Conservation (phyloP, 495 filamentous ascomycete species). For the Penicillium dipodomyicola region DNA sequence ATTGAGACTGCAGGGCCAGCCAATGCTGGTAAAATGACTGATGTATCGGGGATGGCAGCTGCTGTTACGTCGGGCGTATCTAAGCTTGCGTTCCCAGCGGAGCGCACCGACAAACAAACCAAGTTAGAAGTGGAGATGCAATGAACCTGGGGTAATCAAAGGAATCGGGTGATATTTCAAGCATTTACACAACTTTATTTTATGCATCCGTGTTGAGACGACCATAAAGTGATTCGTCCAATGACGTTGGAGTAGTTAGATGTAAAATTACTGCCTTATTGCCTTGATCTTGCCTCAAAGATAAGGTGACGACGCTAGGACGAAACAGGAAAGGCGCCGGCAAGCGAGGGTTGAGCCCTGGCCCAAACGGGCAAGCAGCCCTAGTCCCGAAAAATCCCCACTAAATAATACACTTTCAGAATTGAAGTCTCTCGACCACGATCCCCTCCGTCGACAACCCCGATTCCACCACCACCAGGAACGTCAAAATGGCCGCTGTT, state of each 20-base stretch:
- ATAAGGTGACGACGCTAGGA: conserved; percentile 13
- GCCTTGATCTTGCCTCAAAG: conserved; percentile 9
- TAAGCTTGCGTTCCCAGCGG: conserved; percentile 36
- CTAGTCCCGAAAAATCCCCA: conserved; percentile 47
- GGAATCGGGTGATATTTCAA: not conserved
- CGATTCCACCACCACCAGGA: conserved; percentile 35
- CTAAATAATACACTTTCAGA: conserved; percentile 40
- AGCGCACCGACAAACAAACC: conserved; percentile 25
- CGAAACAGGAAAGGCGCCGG: conserved; percentile 25
- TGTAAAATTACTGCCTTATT: conserved; percentile 14
- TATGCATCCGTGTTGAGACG: conserved; percentile 5
- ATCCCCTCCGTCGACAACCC: conserved; percentile 42
- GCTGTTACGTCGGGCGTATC: conserved; percentile 45
- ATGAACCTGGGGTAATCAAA: conserved; percentile 20
- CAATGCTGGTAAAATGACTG: conserved; percentile 25
- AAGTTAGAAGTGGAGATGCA: conserved; percentile 52
- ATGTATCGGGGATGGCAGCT: conserved; percentile 34
- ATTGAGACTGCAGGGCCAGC: conserved; percentile 42
- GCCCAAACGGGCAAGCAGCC: conserved; percentile 39
- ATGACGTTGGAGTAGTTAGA: not conserved
- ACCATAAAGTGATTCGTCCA: not conserved
- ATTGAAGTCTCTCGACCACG: conserved; percentile 38
- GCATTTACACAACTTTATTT: conserved; percentile 6
- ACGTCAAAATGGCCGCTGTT: conserved; percentile 63
- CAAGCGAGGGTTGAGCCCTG: conserved; percentile 50